A percentile compares a stretch with the other conserved stretches of the same genome.
Conservation (phyloP, 1,284 basidiomycete genomes). For the Ceratobasidium sp. region DNA sequence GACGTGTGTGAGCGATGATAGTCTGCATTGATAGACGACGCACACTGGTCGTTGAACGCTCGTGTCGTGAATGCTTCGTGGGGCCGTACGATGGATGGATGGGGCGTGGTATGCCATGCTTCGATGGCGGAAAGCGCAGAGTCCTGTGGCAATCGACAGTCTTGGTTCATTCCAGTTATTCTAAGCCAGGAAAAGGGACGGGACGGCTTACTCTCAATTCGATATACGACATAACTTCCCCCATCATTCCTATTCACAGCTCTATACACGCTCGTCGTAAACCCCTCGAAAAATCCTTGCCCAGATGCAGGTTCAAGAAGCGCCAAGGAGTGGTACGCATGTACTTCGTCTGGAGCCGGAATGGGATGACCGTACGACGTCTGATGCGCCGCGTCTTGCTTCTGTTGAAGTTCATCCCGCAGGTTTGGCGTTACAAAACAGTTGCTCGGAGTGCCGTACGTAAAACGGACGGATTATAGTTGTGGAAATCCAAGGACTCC, state of each 20-base stretch:
- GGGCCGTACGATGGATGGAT: slow-evolving; percentile 87
- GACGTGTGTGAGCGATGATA: not conserved
- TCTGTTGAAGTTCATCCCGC: slow-evolving; percentile 80
- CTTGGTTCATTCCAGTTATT: slow-evolving; percentile 52
- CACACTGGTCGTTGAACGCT: slow-evolving; percentile 92
- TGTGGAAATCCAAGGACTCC: slow-evolving; percentile 25
- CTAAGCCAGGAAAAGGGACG: not conserved
- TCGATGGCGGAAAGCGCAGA: slow-evolving; percentile 85
- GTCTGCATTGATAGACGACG: slow-evolving; percentile 47
- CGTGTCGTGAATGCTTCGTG: slow-evolving; percentile 96
- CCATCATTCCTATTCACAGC: slow-evolving; percentile 83
- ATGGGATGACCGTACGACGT: slow-evolving; percentile 52
- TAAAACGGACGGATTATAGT: not conserved
- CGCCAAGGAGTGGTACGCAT: slow-evolving; percentile 89
- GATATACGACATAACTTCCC: slow-evolving; percentile 75
- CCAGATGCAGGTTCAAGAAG: slow-evolving; percentile 69
- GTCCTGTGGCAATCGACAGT: slow-evolving; percentile 83
- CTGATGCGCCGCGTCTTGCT: slow-evolving; percentile 69
- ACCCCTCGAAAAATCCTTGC: slow-evolving; percentile 71
- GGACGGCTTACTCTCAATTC: slow-evolving; percentile 78
- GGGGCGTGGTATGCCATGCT: slow-evolving; percentile 83
- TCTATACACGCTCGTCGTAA: slow-evolving; percentile 83
- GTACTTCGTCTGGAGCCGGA: slow-evolving; percentile 81
- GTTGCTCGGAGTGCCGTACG: slow-evolving; percentile 47
- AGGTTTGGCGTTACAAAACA: slow-evolving; percentile 73